A percentile compares a stretch with the other conserved stretches of the same genome.
phyloP scores from a whole-genome alignment of 805 yeast species.

The Starmerella kuoi region DNA sequence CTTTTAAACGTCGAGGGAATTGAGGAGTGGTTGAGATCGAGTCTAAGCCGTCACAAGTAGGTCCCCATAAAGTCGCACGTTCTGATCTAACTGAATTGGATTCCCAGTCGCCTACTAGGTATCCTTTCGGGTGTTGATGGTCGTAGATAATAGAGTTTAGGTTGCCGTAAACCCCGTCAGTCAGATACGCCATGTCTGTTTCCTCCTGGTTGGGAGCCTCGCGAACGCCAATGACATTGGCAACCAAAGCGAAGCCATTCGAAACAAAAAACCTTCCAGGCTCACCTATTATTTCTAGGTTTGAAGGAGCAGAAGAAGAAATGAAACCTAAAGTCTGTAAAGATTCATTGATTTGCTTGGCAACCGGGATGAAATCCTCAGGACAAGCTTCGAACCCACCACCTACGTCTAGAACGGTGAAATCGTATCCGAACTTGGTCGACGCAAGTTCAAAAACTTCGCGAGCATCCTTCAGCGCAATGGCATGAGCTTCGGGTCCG shows the following conservation, averaged over 20 bases:
- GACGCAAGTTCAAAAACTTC: slow-evolving; percentile 50
- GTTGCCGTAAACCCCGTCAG: slow-evolving; percentile 93
- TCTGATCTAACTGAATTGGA: slow-evolving; percentile 8
- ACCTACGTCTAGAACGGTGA: slow-evolving; percentile 69
- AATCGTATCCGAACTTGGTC: slow-evolving; percentile 33
- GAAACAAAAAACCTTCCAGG: slow-evolving; percentile 89
- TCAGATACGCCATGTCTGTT: slow-evolving; percentile 58
- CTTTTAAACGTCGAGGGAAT: slow-evolving; percentile 48
- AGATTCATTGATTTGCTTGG: slow-evolving; percentile 40
- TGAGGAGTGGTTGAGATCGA: slow-evolving; percentile 47
- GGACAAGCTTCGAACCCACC: slow-evolving; percentile 69
- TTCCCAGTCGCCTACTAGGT: slow-evolving; percentile 40
- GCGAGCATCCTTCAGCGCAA: slow-evolving; percentile 41
- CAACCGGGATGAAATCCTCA: slow-evolving; percentile 45
- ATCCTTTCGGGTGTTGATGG: slow-evolving; percentile 69
- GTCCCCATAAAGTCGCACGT: slow-evolving; percentile 77
- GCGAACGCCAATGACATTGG: slow-evolving; percentile 78
- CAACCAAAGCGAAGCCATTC: slow-evolving; percentile 70
- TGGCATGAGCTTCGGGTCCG: slow-evolving; percentile 50
- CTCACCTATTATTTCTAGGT: slow-evolving; percentile 59
- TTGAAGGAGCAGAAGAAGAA: slow-evolving; percentile 19
- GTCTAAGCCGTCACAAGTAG: slow-evolving; percentile 95
- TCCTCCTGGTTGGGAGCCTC: slow-evolving; percentile 32
- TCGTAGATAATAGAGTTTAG: slow-evolving; percentile 88
- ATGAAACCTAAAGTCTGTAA: slow-evolving; percentile 46